Percentiles rank a stretch among this genome's conserved stretches.
These are phyloP conservation scores for Mycena albidolilacea DNA, from an alignment of 768 basidiomycete species.

Conservation along the genomic window DNA sequence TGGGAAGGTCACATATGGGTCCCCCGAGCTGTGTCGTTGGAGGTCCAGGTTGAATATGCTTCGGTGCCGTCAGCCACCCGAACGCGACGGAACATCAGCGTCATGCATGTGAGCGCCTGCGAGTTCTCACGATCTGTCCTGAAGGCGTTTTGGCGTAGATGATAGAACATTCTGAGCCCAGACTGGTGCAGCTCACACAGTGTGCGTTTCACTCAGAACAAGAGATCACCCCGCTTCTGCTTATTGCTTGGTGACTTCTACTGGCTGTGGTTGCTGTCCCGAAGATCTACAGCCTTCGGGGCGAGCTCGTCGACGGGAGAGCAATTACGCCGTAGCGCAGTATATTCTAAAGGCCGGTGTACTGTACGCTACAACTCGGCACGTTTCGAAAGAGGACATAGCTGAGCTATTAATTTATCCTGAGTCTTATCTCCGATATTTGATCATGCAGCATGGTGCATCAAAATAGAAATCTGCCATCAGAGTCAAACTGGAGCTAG, in stretches of 20 bases:
- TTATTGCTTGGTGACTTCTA: too few species aligned
- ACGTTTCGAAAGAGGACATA: too few species aligned
- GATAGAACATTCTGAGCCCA: too few species aligned
- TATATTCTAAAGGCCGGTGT: too few species aligned
- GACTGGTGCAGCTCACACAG: background rate
- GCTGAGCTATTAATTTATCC: too few species aligned
- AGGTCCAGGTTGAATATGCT: background rate
- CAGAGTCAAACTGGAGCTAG: background rate
- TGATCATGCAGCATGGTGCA: slow-evolving; percentile 18
- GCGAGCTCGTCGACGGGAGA: too few species aligned
- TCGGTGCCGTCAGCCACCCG: slow-evolving; percentile 5
- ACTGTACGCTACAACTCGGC: too few species aligned
- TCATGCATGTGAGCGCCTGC: background rate
- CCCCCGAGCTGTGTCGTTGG: slow-evolving; percentile 7
- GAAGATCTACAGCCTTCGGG: too few species aligned
- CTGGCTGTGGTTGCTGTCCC: too few species aligned
- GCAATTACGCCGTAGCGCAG: background rate
- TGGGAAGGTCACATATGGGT: slow-evolving; percentile 22
- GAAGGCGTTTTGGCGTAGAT: too few species aligned
- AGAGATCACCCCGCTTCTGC: background rate
- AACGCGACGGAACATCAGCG: background rate
- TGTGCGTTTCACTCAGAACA: slow-evolving; percentile 8
- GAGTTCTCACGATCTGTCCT: slow-evolving; percentile 10
- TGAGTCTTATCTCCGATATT: background rate
- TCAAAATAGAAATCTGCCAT: slow-evolving; percentile 10